Evolutionary conservation across 1,284 basidiomycete species (phyloP).

Genomic region (Flammula alnicola): DNA sequence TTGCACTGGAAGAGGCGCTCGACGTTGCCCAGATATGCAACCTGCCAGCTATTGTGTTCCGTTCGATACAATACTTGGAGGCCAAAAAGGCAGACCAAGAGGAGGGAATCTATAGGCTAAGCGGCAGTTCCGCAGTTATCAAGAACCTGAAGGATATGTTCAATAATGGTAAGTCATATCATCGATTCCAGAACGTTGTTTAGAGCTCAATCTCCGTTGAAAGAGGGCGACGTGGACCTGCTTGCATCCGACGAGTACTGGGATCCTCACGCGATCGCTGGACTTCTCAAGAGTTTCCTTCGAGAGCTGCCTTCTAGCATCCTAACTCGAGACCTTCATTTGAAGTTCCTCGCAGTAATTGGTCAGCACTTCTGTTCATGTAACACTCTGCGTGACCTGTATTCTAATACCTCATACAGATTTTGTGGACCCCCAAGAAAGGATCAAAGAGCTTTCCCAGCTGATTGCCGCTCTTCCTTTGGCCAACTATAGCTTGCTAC

Average conservation of each 20-base stretch:
- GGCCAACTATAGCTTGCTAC: slow-evolving; percentile 92
- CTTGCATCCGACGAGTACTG: slow-evolving; percentile 86
- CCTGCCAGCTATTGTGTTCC: slow-evolving; percentile 93
- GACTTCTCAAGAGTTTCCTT: slow-evolving; percentile 88
- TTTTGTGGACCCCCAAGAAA: slow-evolving; percentile 85
- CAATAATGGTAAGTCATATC: slow-evolving; percentile 69
- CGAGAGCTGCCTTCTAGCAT: slow-evolving; percentile 91
- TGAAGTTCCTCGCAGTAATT: slow-evolving; percentile 88
- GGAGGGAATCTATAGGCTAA: slow-evolving; percentile 96
- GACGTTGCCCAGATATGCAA: slow-evolving; percentile 88
- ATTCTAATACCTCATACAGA: slow-evolving; percentile 52
- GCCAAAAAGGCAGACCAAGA: slow-evolving; percentile 92
- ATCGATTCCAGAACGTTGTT: slow-evolving; percentile 16
- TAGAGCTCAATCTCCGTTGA: slow-evolving; percentile 16
- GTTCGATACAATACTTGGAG: slow-evolving; percentile 91
- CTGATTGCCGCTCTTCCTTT: slow-evolving; percentile 89
- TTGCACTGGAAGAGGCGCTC: slow-evolving; percentile 86
- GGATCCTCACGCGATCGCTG: slow-evolving; percentile 95
- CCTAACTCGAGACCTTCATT: slow-evolving; percentile 88
- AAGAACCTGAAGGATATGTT: slow-evolving; percentile 93
- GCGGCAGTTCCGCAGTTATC: slow-evolving; percentile 92
- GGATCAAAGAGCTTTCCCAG: slow-evolving; percentile 84
- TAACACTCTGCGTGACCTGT: slow-evolving; percentile 9
- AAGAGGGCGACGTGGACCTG: slow-evolving; percentile 92
- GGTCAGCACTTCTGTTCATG: slow-evolving; percentile 55